These are phyloP conservation scores for Phytophthora fragariae DNA, from an alignment of 352 stramenopile species.

Conservation along the genomic window DNA sequence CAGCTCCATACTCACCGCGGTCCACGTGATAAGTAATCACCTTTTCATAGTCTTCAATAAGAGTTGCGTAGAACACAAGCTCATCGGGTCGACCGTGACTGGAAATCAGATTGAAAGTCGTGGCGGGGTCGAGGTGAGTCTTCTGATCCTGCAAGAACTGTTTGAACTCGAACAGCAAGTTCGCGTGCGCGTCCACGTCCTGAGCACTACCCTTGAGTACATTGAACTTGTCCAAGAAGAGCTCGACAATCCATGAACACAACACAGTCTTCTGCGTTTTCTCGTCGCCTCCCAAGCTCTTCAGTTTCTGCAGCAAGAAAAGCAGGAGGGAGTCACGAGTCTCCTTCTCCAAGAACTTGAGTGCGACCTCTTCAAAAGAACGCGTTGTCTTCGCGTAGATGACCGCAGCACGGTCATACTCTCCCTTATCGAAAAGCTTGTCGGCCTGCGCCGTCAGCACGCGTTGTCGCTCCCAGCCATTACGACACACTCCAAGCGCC, in stretches of 20 bases:
- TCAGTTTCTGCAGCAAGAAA: conserved; percentile 92
- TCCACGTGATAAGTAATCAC: conserved; percentile 94
- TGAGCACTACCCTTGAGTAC: conserved; percentile 82
- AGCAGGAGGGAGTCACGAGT: conserved; percentile 83
- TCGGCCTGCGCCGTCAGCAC: conserved; percentile 92
- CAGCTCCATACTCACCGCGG: conserved; percentile 88
- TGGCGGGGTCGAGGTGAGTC: conserved; percentile 85
- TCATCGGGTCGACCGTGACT: conserved; percentile 93
- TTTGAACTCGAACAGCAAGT: conserved; percentile 92
- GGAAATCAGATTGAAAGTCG: conserved; percentile 93
- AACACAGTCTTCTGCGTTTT: conserved; percentile 94
- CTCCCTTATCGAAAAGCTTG: conserved; percentile 87
- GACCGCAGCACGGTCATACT: conserved; percentile 87
- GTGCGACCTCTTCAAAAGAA: conserved; percentile 92
- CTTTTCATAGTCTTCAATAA: conserved; percentile 95
- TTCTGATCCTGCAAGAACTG: conserved; percentile 93
- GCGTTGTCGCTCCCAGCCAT: conserved; percentile 81
- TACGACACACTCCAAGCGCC: conserved; percentile 86
- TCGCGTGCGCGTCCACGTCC: conserved; percentile 87
- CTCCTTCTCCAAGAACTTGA: conserved; percentile 92
- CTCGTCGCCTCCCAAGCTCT: conserved; percentile 76
- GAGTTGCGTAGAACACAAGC: conserved; percentile 92
- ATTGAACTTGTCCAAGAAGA: conserved; percentile 94
- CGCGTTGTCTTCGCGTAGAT: conserved; percentile 91
- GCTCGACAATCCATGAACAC: conserved; percentile 94